Conservation (phyloP, 352 stramenopile species). For the Phytophthora capsici region DNA sequence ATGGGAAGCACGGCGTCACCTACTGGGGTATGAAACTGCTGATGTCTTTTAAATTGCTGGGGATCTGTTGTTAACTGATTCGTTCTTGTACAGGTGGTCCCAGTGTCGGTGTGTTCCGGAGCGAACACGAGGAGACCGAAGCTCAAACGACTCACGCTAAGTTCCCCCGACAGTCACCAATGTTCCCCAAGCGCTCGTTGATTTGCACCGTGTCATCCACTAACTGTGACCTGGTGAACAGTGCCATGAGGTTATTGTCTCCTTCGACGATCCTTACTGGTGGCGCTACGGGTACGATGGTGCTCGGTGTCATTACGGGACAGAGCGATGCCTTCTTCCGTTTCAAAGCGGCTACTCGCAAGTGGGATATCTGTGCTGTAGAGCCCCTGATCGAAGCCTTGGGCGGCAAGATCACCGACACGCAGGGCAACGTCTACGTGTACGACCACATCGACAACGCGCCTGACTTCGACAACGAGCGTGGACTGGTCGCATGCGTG, state of each 20-base stretch:
- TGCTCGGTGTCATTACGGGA: slow-evolving; percentile 67
- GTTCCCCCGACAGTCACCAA: slow-evolving; percentile 22
- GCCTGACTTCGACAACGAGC: slow-evolving; percentile 67
- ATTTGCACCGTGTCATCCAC: slow-evolving; percentile 68
- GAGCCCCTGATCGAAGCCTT: slow-evolving; percentile 69
- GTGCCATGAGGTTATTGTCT: slow-evolving; percentile 43
- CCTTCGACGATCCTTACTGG: slow-evolving; percentile 51
- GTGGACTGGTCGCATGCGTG: slow-evolving; percentile 61
- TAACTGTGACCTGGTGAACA: slow-evolving; percentile 54
- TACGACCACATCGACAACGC: slow-evolving; percentile 62
- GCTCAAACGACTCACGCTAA: slow-evolving; percentile 35
- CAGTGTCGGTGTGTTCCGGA: slow-evolving; percentile 60
- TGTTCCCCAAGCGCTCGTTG: slow-evolving; percentile 49
- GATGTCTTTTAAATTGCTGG: not conserved
- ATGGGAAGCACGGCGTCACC: slow-evolving; percentile 54
- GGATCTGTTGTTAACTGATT: slow-evolving; percentile 11
- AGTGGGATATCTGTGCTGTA: slow-evolving; percentile 82
- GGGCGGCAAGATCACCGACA: slow-evolving; percentile 64
- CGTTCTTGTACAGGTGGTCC: slow-evolving; percentile 47
- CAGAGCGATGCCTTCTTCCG: slow-evolving; percentile 73
- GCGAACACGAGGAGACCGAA: slow-evolving; percentile 35
- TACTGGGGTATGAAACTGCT: slow-evolving; percentile 60
- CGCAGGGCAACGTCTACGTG: slow-evolving; percentile 60
- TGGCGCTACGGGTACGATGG: slow-evolving; percentile 77
- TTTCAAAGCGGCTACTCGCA: slow-evolving; percentile 72